Evolutionary conservation across 164 flowering plant species (phyloP), one percentile per base, ranked within the genome.

Genomic region (Paratinospora sagittata): DNA sequence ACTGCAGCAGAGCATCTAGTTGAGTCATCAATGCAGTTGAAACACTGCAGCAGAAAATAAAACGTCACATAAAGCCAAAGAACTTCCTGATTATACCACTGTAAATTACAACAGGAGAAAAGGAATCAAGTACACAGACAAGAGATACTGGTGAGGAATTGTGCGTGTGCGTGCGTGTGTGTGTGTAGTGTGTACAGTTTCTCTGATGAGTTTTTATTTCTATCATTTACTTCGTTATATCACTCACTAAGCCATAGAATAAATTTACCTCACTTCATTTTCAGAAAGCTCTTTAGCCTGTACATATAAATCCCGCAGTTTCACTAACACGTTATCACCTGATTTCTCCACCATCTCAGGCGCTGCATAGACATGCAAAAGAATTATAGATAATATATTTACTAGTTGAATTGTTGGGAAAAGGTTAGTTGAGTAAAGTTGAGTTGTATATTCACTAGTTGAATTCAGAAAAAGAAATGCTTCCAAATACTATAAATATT

Each of bases 271-370:
- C 52, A 81, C 85, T 91, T 95, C 97, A 78, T 8, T 82, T 75
- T 90, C 98, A 24, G 97, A 84, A 57, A 95, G 90, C 6, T 89
- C 96, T 79, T 85, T 95, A 49, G 92, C 97, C 65, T 84, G 91
- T 52, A 73, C 81, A 76, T 92, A 95, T 33, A 90, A 75, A 36
- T n/a, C 55, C 75, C 86, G 91, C 26, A 95, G 88, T 74, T 65
- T 85, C 26, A 82, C 63, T 60, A 92, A 77, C 12, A 90, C 80
- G 72, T 5, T 81, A 74, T 95, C 97, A 65, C 91, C 97, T 57
- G 95, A 85, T 80, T 95, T 95, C 84, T 95, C 98, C 60, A 89
- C 90, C 73, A 89, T 76, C 81, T 92, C 97, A 63, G 97, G 97
- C 82, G 78, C 98, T 95, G 88, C 80, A 80, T 80, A 13, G 3